phyloP scores from a whole-genome alignment of 257 asterid species.

The Galeopsis tetrahit region DNA sequence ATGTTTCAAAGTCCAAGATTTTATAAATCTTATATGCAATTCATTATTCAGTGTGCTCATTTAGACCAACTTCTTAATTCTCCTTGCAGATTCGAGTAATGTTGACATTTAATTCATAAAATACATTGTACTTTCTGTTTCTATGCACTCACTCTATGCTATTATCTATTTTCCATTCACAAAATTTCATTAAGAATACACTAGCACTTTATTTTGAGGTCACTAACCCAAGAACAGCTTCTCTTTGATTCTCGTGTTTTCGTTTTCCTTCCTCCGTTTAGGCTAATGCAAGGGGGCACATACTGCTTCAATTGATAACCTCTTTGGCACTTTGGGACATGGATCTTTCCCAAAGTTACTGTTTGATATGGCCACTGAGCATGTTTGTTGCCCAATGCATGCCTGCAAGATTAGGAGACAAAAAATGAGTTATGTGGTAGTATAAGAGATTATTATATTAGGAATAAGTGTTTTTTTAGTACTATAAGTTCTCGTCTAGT shows the following conservation, averaged over 20 bases:
- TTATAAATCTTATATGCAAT: background rate
- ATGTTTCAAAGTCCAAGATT: background rate
- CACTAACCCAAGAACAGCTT: background rate
- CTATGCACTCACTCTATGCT: constrained; percentile 10
- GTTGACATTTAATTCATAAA: constrained; percentile 29
- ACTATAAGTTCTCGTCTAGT: no score
- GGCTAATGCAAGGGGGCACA: constrained; percentile 51
- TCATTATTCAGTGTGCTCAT: constrained; percentile 8
- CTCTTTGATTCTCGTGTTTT: background rate
- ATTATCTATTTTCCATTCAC: constrained; percentile 6
- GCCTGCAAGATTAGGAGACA: constrained; percentile 48
- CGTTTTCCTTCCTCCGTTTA: constrained; percentile 26
- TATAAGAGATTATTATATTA: background rate
- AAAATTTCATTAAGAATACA: constrained; percentile 9
- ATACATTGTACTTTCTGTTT: constrained; percentile 12
- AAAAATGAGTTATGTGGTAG: background rate
- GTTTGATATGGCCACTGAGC: constrained; percentile 78
- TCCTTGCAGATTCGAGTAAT: constrained; percentile 28
- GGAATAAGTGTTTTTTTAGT: no score
- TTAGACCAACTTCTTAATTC: constrained; percentile 13
- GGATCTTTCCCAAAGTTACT: constrained; percentile 78
- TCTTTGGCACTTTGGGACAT: constrained; percentile 74
- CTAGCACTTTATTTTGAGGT: constrained; percentile 11
- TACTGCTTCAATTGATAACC: constrained; percentile 80
- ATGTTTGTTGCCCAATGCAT: constrained; percentile 75